Percentiles rank a stretch among this genome's conserved stretches.
phyloP scores from a whole-genome alignment of 2,329 filamentous ascomycete species.

The Trichoderma sp. region DNA sequence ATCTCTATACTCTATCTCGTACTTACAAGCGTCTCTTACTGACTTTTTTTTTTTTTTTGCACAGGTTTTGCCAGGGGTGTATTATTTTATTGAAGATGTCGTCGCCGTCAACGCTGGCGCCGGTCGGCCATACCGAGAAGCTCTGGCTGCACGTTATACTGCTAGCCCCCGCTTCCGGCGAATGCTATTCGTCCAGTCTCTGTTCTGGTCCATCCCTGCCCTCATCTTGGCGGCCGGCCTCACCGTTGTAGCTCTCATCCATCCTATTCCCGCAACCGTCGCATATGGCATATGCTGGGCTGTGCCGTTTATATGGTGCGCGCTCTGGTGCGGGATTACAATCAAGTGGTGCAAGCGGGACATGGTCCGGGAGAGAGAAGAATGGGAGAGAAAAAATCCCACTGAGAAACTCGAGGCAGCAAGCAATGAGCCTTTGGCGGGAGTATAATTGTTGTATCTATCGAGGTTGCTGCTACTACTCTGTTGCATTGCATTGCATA shows the following conservation, averaged over 20 bases:
- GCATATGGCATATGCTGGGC: slow-evolving; percentile 44
- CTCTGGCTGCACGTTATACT: slow-evolving; percentile 43
- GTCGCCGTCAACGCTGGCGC: slow-evolving; percentile 67
- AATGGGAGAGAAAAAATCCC: slow-evolving; percentile 35
- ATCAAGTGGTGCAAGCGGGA: slow-evolving; percentile 41
- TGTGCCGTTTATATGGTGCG: slow-evolving; percentile 42
- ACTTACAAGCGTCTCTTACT: background rate
- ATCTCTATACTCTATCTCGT: background rate
- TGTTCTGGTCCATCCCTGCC: slow-evolving; percentile 45
- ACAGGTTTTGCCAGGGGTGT: slow-evolving; percentile 59
- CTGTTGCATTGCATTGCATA: background rate
- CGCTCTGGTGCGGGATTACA: slow-evolving; percentile 38
- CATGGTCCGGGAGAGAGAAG: slow-evolving; percentile 40
- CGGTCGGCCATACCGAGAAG: slow-evolving; percentile 45
- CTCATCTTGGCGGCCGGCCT: slow-evolving; percentile 40
- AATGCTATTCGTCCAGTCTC: slow-evolving; percentile 43
- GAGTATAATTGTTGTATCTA: slow-evolving; percentile 1
- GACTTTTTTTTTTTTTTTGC: background rate
- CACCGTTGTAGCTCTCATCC: slow-evolving; percentile 40
- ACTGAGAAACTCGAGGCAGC: background rate
- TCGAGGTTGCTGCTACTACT: background rate
- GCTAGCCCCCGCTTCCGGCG: slow-evolving; percentile 44
- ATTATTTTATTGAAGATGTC: slow-evolving; percentile 68
- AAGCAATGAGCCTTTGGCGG: background rate
- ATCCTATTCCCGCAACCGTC: slow-evolving; percentile 37